Conservation (phyloP, 106 monocot genomes). For the Phalaenopsis aphrodite region DNA sequence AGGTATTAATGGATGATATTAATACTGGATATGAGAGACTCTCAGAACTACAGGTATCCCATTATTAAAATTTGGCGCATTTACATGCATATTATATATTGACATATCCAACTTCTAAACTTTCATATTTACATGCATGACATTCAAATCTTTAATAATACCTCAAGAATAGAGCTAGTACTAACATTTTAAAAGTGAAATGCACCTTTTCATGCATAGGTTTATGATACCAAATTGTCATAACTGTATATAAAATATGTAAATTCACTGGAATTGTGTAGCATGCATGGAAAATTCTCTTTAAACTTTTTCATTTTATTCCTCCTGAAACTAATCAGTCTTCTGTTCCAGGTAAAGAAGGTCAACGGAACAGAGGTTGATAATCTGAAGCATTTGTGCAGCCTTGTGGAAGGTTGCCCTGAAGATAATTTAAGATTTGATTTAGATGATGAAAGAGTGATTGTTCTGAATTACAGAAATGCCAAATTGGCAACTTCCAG, state of each 20-base stretch:
- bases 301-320: not conserved
- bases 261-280: no score
- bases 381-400: slow-evolving; percentile 80
- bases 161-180: no score
- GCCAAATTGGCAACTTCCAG: slow-evolving; percentile 68
- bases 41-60: slow-evolving; percentile 62
- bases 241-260: no score
- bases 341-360: slow-evolving; percentile 66
- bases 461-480: slow-evolving; percentile 62
- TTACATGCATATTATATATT: no score
- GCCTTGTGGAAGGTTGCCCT: slow-evolving; percentile 58
- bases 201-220: no score
- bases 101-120: no score
- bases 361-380: slow-evolving; percentile 78
- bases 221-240: no score
- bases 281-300: no score
- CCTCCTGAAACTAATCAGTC: not conserved
- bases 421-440: slow-evolving; percentile 79
- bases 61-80: not conserved
- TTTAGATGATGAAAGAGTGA: slow-evolving; percentile 91
- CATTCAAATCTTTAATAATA: no score
- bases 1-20: slow-evolving; percentile 97
- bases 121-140: no score
- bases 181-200: no score
- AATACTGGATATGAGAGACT: slow-evolving; percentile 90